Evolutionary conservation across 2,329 filamentous ascomycete genomes (phyloP).

Genomic region (Drechslerella dactyloides): DNA sequence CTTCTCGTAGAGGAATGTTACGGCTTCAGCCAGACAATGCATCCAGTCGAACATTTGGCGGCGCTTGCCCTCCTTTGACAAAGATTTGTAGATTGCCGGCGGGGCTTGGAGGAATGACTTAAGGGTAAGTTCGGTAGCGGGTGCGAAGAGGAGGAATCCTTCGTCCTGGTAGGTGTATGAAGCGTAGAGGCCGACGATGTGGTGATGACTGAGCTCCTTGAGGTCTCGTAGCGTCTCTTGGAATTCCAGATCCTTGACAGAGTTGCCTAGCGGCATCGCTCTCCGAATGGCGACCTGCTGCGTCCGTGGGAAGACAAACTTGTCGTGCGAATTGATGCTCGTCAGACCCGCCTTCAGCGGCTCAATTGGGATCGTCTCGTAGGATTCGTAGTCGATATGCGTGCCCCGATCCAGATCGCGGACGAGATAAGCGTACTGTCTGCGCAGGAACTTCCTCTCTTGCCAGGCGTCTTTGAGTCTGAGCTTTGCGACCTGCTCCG

Average conservation of each 20-base stretch:
- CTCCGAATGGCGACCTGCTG: slow-evolving; percentile 68
- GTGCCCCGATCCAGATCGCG: slow-evolving; percentile 67
- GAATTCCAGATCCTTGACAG: slow-evolving; percentile 62
- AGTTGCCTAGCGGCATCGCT: slow-evolving; percentile 62
- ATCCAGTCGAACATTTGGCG: slow-evolving; percentile 74
- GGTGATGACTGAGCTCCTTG: slow-evolving; percentile 68
- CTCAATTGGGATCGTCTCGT: slow-evolving; percentile 73
- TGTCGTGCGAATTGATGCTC: slow-evolving; percentile 38
- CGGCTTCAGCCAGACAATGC: slow-evolving; percentile 72
- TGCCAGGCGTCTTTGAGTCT: slow-evolving; percentile 69
- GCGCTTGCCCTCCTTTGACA: slow-evolving; percentile 68
- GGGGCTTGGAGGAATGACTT: slow-evolving; percentile 71
- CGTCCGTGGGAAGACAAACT: slow-evolving; percentile 60
- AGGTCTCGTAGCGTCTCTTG: slow-evolving; percentile 67
- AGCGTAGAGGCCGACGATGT: slow-evolving; percentile 72
- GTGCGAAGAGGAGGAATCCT: slow-evolving; percentile 71
- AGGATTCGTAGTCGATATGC: slow-evolving; percentile 70
- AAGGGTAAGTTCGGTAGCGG: slow-evolving; percentile 71
- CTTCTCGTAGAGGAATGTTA: slow-evolving; percentile 71
- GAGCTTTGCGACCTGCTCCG: slow-evolving; percentile 70
- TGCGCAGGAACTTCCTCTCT: slow-evolving; percentile 72
- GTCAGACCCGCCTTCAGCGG: slow-evolving; percentile 56
- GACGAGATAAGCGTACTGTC: slow-evolving; percentile 73
- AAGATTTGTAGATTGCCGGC: slow-evolving; percentile 68
- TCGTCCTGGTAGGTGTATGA: slow-evolving; percentile 71